Base-by-base conservation (phyloP, 129 eudicot genomes). In the Arctium lappa region DNA sequence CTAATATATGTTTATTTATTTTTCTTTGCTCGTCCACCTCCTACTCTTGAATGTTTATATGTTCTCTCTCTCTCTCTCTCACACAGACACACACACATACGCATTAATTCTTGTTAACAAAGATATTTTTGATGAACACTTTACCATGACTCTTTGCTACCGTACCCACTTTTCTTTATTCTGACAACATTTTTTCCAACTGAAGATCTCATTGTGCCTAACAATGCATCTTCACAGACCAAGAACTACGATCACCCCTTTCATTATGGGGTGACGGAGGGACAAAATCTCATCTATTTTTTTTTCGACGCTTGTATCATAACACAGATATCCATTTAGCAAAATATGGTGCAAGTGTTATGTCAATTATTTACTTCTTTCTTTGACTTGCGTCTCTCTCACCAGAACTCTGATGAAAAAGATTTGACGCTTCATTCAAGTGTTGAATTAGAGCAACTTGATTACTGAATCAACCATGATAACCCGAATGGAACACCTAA, bases 131-230 rank as follows among this genome's bases (percentile, higher is more conserved):
- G 22, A n/a, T 16, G 27, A 60, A 60, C 68, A n/a, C 68, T n/a
- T 60, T 60, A 60, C 68, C 68, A 60, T 60, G 68, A 56, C 48
- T 56, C 33, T 56, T 53, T 56, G 80, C 80, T 76, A 56, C 48
- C 33, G 48, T 53, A 8, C 9, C 36, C 48, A 33, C 80, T 7
- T 31, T 53, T 56, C n/a, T 32, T 33, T 56, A 15, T 76, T 76
- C 39, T 76, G 69, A 29, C 80, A 32, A 56, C 16, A 15, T 15
- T 53, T 48, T 32, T 22, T 13, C 48, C 22, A 10, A 44, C 65
- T 44, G 36, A 74, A 74, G 65, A 38, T 74, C 63, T 29, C 22
- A 74, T 74, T 74, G 31, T 38, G 77, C 36, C 36, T 33, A 33
- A 33, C 36, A 33, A 33, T 2, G 2, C 36, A 33, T 33, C 36